phyloP scores from a whole-genome alignment of 805 yeast genomes.

The Metschnikowia peoriensis region DNA sequence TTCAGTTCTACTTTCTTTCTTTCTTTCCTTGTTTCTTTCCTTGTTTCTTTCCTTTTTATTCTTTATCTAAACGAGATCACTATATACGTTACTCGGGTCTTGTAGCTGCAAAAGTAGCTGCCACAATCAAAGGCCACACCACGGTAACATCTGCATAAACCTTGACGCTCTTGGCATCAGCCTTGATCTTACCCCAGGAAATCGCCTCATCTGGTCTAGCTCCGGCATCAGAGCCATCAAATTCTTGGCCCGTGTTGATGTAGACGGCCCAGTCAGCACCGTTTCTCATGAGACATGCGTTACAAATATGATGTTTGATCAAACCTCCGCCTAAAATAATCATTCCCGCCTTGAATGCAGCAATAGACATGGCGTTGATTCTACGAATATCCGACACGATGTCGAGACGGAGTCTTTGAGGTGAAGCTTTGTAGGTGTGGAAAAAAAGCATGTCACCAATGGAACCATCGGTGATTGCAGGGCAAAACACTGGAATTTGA shows the following conservation, averaged over 20 bases:
- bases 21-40: no score
- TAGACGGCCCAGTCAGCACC: slow-evolving; percentile 98
- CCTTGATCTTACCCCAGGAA: slow-evolving; percentile 98
- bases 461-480: slow-evolving; percentile 96
- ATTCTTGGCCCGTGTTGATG: slow-evolving; percentile 97
- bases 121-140: slow-evolving; percentile 94
- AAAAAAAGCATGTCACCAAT: slow-evolving; percentile 98
- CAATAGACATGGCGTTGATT: slow-evolving; percentile 93
- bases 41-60: no score
- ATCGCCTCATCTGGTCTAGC: slow-evolving; percentile 99
- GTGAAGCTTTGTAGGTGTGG: slow-evolving; percentile 95
- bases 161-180: slow-evolving; percentile 88
- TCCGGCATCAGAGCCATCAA: slow-evolving; percentile 98
- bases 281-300: slow-evolving; percentile 98
- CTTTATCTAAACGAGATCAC: no score
- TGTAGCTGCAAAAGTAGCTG: slow-evolving; percentile 89
- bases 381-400: slow-evolving; percentile 91
- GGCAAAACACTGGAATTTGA: slow-evolving; percentile 94
- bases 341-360: slow-evolving; percentile 94
- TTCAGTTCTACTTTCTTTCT: no score
- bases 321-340: slow-evolving; percentile 94
- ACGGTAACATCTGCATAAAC: slow-evolving; percentile 93
- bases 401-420: slow-evolving; percentile 84
- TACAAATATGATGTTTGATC: slow-evolving; percentile 94
- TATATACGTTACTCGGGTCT: slow-evolving; percentile 8